Percentiles rank a stretch among this genome's conserved stretches.
Evolutionary conservation across 352 stramenopile genomes (phyloP).

Genomic region (Halophytophthora batemanensis): DNA sequence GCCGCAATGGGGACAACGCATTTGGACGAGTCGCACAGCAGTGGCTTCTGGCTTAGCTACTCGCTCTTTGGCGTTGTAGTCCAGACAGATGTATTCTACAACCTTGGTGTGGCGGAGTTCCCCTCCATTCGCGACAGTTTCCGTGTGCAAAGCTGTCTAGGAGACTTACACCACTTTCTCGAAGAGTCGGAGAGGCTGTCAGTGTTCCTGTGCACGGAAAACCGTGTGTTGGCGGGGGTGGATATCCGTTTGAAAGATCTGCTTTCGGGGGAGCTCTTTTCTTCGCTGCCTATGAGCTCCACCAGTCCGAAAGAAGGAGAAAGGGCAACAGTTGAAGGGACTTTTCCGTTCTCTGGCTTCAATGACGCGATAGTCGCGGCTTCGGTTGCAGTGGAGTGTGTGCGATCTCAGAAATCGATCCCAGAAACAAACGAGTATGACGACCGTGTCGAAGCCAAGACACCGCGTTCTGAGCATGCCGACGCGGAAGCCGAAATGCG

Average conservation of each 20-base stretch:
- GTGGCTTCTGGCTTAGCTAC: conserved; percentile 80
- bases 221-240: conserved; percentile 51
- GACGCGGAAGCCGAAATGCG: background rate
- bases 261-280: conserved; percentile 26
- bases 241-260: conserved; percentile 47
- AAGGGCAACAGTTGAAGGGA: conserved; percentile 23
- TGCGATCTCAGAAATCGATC: conserved; percentile 10
- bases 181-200: conserved; percentile 26
- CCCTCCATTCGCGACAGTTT: conserved; percentile 72
- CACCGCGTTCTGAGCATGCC: background rate
- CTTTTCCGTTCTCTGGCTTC: conserved; percentile 42
- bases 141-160: conserved; percentile 48
- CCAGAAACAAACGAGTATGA: background rate
- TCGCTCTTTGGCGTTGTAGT: conserved; percentile 83
- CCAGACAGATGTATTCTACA: conserved; percentile 74
- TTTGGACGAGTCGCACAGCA: conserved; percentile 4
- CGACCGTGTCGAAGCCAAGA: background rate
- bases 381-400: conserved; percentile 30
- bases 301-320: conserved; percentile 5
- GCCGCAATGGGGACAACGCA: conserved; percentile 12
- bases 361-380: conserved; percentile 27
- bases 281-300: background rate
- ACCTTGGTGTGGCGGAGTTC: conserved; percentile 55
- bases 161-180: conserved; percentile 45
- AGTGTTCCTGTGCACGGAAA: conserved; percentile 74